Conservation (phyloP, 1,139 yeast genomes). For the Yamadazyma blattariae region DNA sequence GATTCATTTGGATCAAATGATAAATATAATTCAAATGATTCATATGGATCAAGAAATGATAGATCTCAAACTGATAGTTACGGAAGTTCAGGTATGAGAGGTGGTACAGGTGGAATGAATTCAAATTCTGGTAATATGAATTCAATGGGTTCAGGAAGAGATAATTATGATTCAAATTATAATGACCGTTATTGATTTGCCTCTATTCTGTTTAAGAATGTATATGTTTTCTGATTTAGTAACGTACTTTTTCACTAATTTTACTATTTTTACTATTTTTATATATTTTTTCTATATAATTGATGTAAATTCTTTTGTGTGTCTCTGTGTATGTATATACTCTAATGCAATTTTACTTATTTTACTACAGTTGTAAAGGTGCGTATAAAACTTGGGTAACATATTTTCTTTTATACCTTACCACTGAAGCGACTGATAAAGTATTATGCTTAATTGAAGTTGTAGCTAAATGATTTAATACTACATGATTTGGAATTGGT, state of each 20-base stretch:
- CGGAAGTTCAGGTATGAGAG: too few relatives aligned
- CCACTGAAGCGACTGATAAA: constrained; percentile 48
- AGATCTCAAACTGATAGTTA: too few relatives aligned
- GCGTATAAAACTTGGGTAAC: constrained; percentile 50
- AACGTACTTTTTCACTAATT: too few relatives aligned
- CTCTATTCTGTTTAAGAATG: constrained; percentile 4
- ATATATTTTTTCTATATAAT: background rate
- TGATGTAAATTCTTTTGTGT: too few relatives aligned
- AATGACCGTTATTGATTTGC: background rate
- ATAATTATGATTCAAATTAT: background rate
- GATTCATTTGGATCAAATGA: constrained; percentile 10
- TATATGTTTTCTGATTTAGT: constrained; percentile 1
- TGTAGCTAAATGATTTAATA: constrained; percentile 47
- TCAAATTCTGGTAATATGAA: too few relatives aligned
- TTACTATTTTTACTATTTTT: too few relatives aligned
- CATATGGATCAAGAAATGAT: constrained; percentile 3
- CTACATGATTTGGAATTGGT: constrained; percentile 50
- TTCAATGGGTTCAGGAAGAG: too few relatives aligned
- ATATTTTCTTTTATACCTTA: constrained; percentile 46
- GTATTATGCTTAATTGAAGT: constrained; percentile 49
- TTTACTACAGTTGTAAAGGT: constrained; percentile 34
- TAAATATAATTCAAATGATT: constrained; percentile 14
- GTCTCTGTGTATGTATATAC: background rate
- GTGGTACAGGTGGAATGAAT: too few relatives aligned
- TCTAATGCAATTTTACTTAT: background rate